Evolutionary conservation across 139 green algal genomes (phyloP).

Genomic region (Spirogloea muscicola): DNA sequence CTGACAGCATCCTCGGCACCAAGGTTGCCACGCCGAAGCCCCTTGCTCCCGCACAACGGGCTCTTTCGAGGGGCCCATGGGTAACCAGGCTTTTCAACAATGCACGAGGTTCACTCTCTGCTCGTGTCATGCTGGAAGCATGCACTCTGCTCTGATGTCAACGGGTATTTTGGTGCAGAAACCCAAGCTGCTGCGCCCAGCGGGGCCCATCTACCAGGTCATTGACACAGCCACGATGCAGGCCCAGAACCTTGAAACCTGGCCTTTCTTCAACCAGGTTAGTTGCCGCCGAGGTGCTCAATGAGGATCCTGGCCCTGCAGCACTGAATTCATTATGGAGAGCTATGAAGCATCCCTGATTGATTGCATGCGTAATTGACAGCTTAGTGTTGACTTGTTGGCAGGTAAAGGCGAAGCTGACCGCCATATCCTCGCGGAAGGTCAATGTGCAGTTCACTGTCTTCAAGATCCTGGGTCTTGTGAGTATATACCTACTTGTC

Average conservation of each 20-base stretch:
- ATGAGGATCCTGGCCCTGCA: too few relatives aligned
- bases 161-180: slow-evolving; percentile 27
- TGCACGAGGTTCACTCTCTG: too few relatives aligned
- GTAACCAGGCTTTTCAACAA: too few relatives aligned
- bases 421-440: neutral
- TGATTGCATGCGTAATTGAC: too few relatives aligned
- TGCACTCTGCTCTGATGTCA: neutral
- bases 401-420: slow-evolving; percentile 28
- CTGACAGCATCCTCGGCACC: slow-evolving; percentile 67
- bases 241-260: slow-evolving; percentile 74
- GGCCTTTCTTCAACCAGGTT: slow-evolving; percentile 81
- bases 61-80: too few relatives aligned
- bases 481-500: too few relatives aligned
- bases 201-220: slow-evolving; percentile 78
- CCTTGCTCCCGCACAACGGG: too few relatives aligned
- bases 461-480: slow-evolving; percentile 28
- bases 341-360: too few relatives aligned
- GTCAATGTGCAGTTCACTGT: slow-evolving; percentile 35
- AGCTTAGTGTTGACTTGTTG: too few relatives aligned
- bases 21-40: too few relatives aligned
- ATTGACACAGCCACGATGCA: slow-evolving; percentile 66
- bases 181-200: slow-evolving; percentile 61
- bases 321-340: too few relatives aligned
- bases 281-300: neutral
- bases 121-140: too few relatives aligned